A percentile compares a stretch with the other conserved stretches of the same genome.
Conservation (phyloP, 2,329 filamentous ascomycete species). For the Falciphora oryzae region DNA sequence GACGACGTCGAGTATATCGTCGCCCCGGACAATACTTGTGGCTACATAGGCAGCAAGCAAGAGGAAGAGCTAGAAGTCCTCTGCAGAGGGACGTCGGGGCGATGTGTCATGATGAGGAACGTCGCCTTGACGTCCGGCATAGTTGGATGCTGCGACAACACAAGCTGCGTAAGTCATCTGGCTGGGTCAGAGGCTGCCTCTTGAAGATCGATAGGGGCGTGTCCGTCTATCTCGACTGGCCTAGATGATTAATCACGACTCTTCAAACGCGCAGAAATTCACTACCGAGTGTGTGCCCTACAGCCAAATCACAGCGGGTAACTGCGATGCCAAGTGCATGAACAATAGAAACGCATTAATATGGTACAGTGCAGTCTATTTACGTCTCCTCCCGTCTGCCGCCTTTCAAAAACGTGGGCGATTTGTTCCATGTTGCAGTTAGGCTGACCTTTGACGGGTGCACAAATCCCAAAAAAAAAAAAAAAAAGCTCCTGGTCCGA, state of each 20-base stretch:
- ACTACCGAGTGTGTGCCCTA: neutral
- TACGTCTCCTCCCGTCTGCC: no score
- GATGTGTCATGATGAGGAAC: neutral
- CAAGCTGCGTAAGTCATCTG: slow-evolving; percentile 22
- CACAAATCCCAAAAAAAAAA: no score
- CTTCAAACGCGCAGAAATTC: neutral
- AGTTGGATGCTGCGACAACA: slow-evolving; percentile 36
- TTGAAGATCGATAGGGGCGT: no score
- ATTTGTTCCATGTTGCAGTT: no score
- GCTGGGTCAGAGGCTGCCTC: no score
- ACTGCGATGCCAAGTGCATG: no score
- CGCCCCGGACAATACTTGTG: slow-evolving; percentile 45
- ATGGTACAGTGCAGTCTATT: no score
- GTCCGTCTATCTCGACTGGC: no score
- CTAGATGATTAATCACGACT: no score
- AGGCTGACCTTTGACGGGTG: no score
- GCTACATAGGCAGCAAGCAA: slow-evolving; percentile 25
- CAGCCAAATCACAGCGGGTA: neutral
- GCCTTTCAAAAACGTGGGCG: no score
- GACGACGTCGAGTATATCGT: slow-evolving; percentile 33
- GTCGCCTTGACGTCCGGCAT: slow-evolving; percentile 23
- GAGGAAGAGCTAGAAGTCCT: neutral
- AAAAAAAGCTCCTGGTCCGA: neutral
- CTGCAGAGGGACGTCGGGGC: neutral
- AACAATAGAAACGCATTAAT: no score